phyloP scores from a whole-genome alignment of 495 filamentous ascomycete species.

The Clavariopsis aquatica region DNA sequence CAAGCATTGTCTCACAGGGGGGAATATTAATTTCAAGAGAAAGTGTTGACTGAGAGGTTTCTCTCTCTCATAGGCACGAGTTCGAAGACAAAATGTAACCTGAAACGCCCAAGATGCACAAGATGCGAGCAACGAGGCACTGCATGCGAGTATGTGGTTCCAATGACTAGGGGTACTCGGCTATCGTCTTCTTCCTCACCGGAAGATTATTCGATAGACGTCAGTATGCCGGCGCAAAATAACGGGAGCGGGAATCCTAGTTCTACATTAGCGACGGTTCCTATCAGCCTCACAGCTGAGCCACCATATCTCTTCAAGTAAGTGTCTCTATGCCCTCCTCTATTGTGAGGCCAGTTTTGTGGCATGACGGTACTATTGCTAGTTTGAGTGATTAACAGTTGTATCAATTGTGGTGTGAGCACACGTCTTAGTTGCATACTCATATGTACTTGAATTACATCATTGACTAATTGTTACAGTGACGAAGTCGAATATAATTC shows the following conservation, averaged over 20 bases:
- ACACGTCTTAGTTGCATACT: not conserved
- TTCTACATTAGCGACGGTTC: not conserved
- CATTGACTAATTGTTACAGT: not conserved
- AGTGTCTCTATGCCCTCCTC: not conserved
- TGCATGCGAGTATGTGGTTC: conserved; percentile 42
- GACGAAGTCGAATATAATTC: not conserved
- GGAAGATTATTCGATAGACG: not conserved
- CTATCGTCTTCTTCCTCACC: not conserved
- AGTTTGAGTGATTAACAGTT: too few relatives aligned
- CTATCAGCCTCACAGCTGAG: not conserved
- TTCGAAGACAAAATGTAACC: conserved; percentile 48
- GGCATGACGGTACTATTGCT: too few relatives aligned
- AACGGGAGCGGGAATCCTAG: not conserved
- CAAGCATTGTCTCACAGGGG: not conserved
- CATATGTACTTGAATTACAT: not conserved
- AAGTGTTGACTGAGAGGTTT: not conserved
- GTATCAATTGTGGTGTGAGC: not conserved
- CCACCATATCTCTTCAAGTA: not conserved
- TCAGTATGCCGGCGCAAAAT: not conserved
- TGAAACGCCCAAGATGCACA: conserved; percentile 45
- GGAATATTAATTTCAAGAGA: not conserved
- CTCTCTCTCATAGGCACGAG: conserved; percentile 7
- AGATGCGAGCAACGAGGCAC: conserved; percentile 44
- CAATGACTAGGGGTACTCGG: conserved; percentile 27
- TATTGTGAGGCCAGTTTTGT: too few relatives aligned